These are phyloP conservation scores for Podaxis pistillaris DNA, from an alignment of 768 basidiomycete species.

Conservation along the genomic window DNA sequence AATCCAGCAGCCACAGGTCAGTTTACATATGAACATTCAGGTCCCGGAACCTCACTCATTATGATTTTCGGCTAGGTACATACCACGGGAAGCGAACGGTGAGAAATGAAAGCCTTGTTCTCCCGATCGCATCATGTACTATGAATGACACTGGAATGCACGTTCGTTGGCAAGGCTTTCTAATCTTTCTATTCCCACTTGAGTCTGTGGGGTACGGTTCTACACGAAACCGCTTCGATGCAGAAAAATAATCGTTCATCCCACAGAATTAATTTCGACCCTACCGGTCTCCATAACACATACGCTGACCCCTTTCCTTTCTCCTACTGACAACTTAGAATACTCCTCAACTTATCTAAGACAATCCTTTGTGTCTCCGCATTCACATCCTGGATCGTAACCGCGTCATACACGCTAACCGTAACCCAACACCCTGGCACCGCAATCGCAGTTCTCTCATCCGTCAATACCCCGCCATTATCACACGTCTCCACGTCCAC, in stretches of 20 bases:
- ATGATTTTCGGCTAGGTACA: background rate
- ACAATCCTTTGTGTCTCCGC: conserved; percentile 33
- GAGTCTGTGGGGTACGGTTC: no score
- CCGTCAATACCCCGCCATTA: conserved; percentile 32
- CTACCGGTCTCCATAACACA: no score
- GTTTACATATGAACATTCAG: background rate
- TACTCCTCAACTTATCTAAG: conserved; percentile 25
- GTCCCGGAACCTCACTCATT: background rate
- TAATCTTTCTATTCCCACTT: background rate
- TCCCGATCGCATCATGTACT: background rate
- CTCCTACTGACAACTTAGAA: conserved; percentile 29
- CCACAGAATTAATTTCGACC: no score
- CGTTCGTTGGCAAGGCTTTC: background rate
- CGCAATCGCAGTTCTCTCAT: conserved; percentile 34
- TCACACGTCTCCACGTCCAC: conserved; percentile 40
- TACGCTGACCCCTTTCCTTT: conserved; percentile 17
- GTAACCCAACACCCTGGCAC: conserved; percentile 33
- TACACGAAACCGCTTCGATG: no score
- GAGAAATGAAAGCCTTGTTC: background rate
- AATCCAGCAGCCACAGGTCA: background rate
- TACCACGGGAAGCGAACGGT: background rate
- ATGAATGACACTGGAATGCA: background rate
- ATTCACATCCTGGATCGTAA: conserved; percentile 34
- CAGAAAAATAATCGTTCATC: no score
- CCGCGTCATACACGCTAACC: conserved; percentile 38